Conservation (phyloP, 2,329 filamentous ascomycete genomes). For the Epichloe elymi region DNA sequence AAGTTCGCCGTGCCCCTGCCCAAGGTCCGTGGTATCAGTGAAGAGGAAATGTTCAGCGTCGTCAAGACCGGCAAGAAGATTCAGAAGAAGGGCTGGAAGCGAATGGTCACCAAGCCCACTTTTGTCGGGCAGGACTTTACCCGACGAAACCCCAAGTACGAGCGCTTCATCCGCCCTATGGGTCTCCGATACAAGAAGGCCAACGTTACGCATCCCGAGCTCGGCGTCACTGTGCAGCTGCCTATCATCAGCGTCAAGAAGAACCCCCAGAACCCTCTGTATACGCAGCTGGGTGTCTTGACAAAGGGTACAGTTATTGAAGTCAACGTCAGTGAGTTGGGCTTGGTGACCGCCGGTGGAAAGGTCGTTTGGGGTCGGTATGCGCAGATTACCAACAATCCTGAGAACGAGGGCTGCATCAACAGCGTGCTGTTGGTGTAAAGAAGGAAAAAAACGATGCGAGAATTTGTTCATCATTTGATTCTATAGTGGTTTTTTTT, state of each 20-base stretch:
- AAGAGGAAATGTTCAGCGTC: slow-evolving; percentile 97
- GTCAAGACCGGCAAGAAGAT: slow-evolving; percentile 94
- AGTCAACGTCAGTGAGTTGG: slow-evolving; percentile 86
- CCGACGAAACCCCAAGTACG: slow-evolving; percentile 68
- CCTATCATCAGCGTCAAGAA: slow-evolving; percentile 58
- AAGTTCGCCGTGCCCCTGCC: slow-evolving; percentile 86
- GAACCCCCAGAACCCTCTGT: slow-evolving; percentile 71
- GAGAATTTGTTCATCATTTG: no score
- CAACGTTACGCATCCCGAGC: slow-evolving; percentile 56
- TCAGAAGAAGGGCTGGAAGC: slow-evolving; percentile 68
- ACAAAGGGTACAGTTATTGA: slow-evolving; percentile 72
- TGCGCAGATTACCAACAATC: slow-evolving; percentile 39
- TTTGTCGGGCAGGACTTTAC: slow-evolving; percentile 92
- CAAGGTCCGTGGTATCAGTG: slow-evolving; percentile 79
- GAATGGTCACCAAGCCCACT: slow-evolving; percentile 46
- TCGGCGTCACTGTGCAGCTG: slow-evolving; percentile 78
- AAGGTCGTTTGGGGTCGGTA: slow-evolving; percentile 90
- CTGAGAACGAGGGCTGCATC: slow-evolving; percentile 33
- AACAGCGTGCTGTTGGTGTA: slow-evolving; percentile 26
- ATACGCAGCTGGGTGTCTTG: slow-evolving; percentile 83
- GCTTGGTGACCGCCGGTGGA: slow-evolving; percentile 77
- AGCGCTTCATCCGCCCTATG: slow-evolving; percentile 41
- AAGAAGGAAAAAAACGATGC: not conserved
- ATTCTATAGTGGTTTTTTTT: not conserved
- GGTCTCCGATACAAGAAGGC: slow-evolving; percentile 38